These are phyloP conservation scores for Kodamaea neixiangensis DNA, from an alignment of 805 yeast species.

Conservation along the genomic window DNA sequence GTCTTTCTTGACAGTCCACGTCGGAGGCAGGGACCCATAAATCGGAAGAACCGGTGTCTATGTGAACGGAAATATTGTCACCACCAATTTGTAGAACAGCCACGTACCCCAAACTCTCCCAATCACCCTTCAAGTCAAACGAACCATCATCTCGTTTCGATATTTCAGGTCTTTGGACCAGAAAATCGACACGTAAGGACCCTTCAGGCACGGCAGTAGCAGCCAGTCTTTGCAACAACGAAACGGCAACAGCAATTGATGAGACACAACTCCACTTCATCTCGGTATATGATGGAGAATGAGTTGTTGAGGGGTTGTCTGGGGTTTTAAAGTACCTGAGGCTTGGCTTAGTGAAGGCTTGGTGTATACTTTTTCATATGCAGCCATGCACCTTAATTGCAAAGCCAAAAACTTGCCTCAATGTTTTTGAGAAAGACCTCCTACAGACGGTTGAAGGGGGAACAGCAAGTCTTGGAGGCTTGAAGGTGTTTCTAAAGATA, in stretches of 20 bases:
- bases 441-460: neutral
- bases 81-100: neutral
- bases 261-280: conserved; percentile 1
- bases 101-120: conserved; percentile 1
- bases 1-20: conserved; percentile 6
- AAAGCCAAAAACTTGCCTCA: neutral
- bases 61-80: neutral
- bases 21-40: conserved; percentile 12
- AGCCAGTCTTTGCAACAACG: neutral
- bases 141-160: neutral
- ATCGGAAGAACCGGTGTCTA: conserved; percentile 14
- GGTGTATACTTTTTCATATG: neutral
- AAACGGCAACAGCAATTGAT: neutral
- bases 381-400: neutral
- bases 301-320: neutral
- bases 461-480: neutral
- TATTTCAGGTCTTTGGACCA: neutral
- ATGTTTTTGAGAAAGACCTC: neutral
- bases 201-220: neutral
- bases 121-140: neutral
- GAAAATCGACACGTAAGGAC: neutral
- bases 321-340: neutral
- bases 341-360: neutral
- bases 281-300: neutral
- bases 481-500: neutral